phyloP scores from a whole-genome alignment of 75 land plant genomes.

The Larix kaempferi region DNA sequence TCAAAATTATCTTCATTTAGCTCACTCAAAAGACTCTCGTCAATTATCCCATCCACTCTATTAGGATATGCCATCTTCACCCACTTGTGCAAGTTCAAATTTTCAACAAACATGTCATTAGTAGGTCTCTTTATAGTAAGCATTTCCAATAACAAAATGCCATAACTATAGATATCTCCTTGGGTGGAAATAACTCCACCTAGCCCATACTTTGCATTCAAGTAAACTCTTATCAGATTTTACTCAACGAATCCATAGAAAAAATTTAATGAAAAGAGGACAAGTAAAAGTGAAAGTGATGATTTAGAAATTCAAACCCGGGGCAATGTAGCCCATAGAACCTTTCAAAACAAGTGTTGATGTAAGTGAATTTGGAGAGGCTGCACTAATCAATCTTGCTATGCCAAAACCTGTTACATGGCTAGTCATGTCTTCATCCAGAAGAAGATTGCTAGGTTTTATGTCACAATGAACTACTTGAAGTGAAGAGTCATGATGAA shows the following conservation, averaged over 20 bases:
- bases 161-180: neutral
- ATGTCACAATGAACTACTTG: neutral
- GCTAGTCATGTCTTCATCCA: conserved; percentile 6
- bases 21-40: neutral
- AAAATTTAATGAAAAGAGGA: too few species aligned
- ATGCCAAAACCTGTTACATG: conserved; percentile 1
- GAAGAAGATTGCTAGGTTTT: conserved; percentile 9
- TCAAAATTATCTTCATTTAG: neutral
- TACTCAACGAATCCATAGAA: too few species aligned
- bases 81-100: neutral
- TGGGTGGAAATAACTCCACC: neutral
- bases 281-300: too few species aligned
- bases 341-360: neutral
- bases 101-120: neutral
- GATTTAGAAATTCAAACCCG: neutral
- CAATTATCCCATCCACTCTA: neutral
- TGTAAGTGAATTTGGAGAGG: too few species aligned
- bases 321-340: neutral
- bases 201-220: too few species aligned
- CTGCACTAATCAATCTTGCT: too few species aligned
- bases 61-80: neutral
- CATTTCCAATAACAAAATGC: neutral
- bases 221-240: too few species aligned
- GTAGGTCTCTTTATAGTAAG: neutral
- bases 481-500: neutral